These are phyloP conservation scores for Linum tenue DNA, from an alignment of 345 rosid genomes.

Conservation along the genomic window DNA sequence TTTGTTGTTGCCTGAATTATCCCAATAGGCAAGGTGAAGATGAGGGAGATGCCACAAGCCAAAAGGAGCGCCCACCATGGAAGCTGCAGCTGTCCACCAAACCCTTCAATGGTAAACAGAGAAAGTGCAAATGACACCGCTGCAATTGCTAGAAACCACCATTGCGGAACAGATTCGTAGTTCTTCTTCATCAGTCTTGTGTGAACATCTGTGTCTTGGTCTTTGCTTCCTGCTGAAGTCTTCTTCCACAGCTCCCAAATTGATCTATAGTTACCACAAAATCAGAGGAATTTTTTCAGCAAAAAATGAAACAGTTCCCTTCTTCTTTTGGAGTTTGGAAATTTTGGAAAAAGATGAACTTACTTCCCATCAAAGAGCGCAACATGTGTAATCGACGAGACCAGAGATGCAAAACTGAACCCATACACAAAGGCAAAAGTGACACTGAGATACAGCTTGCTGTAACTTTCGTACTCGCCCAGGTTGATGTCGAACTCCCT, in stretches of 20 bases:
- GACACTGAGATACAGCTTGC: neutral
- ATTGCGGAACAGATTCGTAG: neutral
- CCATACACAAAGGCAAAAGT: neutral
- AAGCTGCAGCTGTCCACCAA: neutral
- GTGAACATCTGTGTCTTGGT: neutral
- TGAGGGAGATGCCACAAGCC: neutral
- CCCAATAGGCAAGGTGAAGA: neutral
- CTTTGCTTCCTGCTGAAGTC: neutral
- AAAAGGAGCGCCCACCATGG: neutral
- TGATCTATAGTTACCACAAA: neutral
- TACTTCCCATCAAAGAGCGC: neutral
- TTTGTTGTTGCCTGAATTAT: neutral
- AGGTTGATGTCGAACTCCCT: neutral
- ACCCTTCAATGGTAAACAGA: neutral
- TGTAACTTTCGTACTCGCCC: neutral
- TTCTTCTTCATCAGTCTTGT: neutral
- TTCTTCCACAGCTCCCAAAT: neutral
- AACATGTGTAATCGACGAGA: neutral
- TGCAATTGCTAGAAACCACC: neutral
- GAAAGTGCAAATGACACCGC: neutral
- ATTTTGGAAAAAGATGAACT: neutral
- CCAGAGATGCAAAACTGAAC: neutral
- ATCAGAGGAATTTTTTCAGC: too few relatives aligned
- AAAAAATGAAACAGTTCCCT: too few relatives aligned
- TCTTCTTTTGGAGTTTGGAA: too few relatives aligned